Evolutionary conservation across 352 stramenopile genomes (phyloP), one percentile per base, ranked within the genome.

Genomic region (Vaucheria bursata): DNA sequence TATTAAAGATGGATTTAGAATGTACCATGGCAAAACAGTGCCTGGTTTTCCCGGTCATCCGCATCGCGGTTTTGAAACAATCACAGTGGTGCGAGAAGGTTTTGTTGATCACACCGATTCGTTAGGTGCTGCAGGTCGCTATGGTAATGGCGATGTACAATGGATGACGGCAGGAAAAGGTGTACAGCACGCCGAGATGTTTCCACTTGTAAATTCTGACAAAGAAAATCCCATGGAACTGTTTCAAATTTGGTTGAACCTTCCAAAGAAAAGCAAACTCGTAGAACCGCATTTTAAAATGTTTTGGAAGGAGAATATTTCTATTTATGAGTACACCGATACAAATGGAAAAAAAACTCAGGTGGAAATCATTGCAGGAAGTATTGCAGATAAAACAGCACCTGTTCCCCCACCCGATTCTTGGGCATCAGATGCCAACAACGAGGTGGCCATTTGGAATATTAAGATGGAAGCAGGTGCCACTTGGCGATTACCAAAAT

Each of bases 1-100:
- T 71, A 79, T 81, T 0, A 32, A 64, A 32, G 52, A 74, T 4
- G 67, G 74, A 0, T 91, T 88, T 68, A 66, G 87, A 25, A 90
- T 91, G 85, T 91, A 91, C 79, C 88, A 91, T 69, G 88, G 88
- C 31, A 52, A 84, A 31, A 70, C 72, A 1, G 78, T 91, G 29
- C 88, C 88, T 2, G 73, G 74, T 6, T 85, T 77, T 29, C 86
- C 88, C 36, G 85, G 91, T 34, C 92, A 97, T 86, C 90, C 90
- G 32, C 92, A 97, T 84, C 82, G 90, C 66, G 92, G 92, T 32
- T 96, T 97, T 73, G 87, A 95, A 65, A 97, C 91, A 0, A 85
- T 97, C 0, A 96, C 92, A 29, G 94, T 94, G 82, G 87, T 93
- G 1, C 81, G 88, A 1, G 52, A 85, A 65, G 91, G 92, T 36